These are phyloP conservation scores for Phytophthora colocasiae DNA, from an alignment of 352 stramenopile genomes.

Conservation along the genomic window DNA sequence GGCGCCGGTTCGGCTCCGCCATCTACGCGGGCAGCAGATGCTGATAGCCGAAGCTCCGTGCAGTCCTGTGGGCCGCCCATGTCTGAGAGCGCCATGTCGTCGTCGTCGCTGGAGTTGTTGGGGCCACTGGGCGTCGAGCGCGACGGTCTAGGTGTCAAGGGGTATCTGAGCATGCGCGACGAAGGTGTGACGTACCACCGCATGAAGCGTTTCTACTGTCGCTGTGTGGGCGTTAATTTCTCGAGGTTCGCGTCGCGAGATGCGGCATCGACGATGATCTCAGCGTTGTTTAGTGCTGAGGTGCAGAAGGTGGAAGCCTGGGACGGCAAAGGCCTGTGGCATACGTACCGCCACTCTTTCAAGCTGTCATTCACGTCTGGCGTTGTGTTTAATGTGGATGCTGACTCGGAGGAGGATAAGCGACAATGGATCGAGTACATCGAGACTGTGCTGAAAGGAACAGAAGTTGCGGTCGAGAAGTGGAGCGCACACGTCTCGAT, in stretches of 20 bases:
- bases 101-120: constrained; percentile 36
- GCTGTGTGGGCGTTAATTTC: constrained; percentile 83
- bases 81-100: constrained; percentile 34
- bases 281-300: constrained; percentile 74
- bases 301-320: constrained; percentile 82
- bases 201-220: constrained; percentile 89
- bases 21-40: constrained; percentile 22
- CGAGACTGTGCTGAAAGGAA: constrained; percentile 59
- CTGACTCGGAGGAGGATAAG: constrained; percentile 84
- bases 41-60: constrained; percentile 21
- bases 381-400: constrained; percentile 81
- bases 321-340: constrained; percentile 84
- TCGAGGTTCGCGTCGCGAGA: constrained; percentile 76
- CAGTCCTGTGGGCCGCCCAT: constrained; percentile 22
- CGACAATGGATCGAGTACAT: constrained; percentile 83
- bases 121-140: constrained; percentile 51
- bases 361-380: constrained; percentile 82
- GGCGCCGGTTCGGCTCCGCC: constrained; percentile 18
- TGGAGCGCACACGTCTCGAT: constrained; percentile 48
- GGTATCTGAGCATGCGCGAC: constrained; percentile 82
- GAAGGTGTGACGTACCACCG: constrained; percentile 86
- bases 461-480: constrained; percentile 38
- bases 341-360: constrained; percentile 88
- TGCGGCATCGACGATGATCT: constrained; percentile 59
- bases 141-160: constrained; percentile 77